Conservation (phyloP, 306 rosid species). For the Gillenia trifoliata region DNA sequence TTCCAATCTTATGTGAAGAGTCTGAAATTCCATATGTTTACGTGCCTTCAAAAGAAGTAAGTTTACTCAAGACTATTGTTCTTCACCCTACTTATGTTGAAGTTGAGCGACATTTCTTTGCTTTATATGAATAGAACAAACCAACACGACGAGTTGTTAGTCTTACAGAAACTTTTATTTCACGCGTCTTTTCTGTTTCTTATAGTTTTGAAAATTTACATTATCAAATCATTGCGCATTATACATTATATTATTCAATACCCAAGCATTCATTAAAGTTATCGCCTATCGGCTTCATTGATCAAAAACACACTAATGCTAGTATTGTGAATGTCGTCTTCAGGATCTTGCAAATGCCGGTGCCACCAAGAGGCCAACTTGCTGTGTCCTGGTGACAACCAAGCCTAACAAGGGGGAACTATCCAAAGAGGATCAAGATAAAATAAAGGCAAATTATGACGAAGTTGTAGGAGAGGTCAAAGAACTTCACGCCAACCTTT, state of each 20-base stretch:
- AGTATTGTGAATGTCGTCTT: neutral
- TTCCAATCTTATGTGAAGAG: constrained; percentile 88
- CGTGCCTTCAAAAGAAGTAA: constrained; percentile 83
- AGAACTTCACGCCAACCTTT: constrained; percentile 51
- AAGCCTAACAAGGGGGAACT: constrained; percentile 81
- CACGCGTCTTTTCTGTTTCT: neutral
- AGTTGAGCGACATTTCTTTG: neutral
- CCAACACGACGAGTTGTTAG: neutral
- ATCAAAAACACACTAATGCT: neutral
- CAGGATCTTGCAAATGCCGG: constrained; percentile 98
- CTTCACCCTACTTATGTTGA: neutral
- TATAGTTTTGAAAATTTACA: neutral
- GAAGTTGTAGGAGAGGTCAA: constrained; percentile 62
- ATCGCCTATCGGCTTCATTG: neutral
- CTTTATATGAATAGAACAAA: neutral
- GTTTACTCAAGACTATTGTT: neutral
- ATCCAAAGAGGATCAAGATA: constrained; percentile 57
- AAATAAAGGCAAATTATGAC: constrained; percentile 59
- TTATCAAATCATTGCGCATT: neutral
- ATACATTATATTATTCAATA: neutral
- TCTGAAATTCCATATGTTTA: constrained; percentile 72
- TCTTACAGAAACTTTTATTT: neutral
- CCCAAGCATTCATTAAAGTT: neutral
- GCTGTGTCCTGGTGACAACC: constrained; percentile 79
- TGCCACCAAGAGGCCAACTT: constrained; percentile 94